These are phyloP conservation scores for Lactarius psammicola DNA, from an alignment of 768 basidiomycete genomes.

Conservation along the genomic window DNA sequence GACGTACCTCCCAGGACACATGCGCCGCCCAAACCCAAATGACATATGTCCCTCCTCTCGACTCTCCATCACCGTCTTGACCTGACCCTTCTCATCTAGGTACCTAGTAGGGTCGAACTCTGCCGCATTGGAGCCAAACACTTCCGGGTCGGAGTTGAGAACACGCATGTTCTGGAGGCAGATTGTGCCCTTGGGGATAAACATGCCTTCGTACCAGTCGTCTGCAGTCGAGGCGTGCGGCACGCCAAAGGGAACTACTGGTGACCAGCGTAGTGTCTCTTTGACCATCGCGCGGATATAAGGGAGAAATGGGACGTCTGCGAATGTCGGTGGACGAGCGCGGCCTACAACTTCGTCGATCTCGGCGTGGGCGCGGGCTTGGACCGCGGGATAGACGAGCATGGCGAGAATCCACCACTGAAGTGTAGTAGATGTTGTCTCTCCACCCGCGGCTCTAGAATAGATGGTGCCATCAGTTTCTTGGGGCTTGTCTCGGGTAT, in stretches of 20 bases:
- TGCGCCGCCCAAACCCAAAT: slow-evolving; percentile 34
- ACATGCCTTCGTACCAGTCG: slow-evolving; percentile 21
- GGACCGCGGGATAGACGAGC: slow-evolving; percentile 40
- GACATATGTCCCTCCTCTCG: slow-evolving; percentile 32
- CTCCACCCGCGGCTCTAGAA: neutral
- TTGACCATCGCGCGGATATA: slow-evolving; percentile 41
- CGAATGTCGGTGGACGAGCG: slow-evolving; percentile 40
- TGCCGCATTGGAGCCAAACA: neutral
- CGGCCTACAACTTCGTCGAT: slow-evolving; percentile 40
- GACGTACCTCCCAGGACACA: slow-evolving; percentile 36
- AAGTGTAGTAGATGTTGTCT: slow-evolving; percentile 29
- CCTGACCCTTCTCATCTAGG: slow-evolving; percentile 7
- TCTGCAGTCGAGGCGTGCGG: neutral
- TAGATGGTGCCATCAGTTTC: neutral
- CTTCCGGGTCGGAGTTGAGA: neutral
- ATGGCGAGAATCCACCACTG: slow-evolving; percentile 42
- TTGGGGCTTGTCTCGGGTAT: too few relatives aligned
- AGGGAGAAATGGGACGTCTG: slow-evolving; percentile 36
- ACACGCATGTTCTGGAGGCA: slow-evolving; percentile 9
- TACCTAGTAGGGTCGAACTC: slow-evolving; percentile 3
- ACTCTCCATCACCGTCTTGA: slow-evolving; percentile 20
- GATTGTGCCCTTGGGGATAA: slow-evolving; percentile 22
- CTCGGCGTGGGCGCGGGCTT: slow-evolving; percentile 41
- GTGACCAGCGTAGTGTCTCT: slow-evolving; percentile 35
- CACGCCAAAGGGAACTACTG: slow-evolving; percentile 30